phyloP scores from a whole-genome alignment of 768 basidiomycete genomes.

The Termitomyces sp. region DNA sequence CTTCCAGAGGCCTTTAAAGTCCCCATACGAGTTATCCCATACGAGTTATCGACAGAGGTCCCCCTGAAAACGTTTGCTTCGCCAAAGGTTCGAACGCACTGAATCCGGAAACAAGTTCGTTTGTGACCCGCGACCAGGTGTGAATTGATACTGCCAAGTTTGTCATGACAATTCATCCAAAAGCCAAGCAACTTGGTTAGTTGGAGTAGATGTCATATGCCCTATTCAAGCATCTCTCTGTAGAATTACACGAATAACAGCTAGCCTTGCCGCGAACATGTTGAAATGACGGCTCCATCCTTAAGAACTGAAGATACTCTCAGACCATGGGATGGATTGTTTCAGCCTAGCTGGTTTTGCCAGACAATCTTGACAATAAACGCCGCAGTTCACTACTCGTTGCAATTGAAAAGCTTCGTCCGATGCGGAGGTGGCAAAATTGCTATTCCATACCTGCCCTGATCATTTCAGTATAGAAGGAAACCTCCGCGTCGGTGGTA shows the following conservation, averaged over 20 bases:
- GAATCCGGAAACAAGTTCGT: neutral
- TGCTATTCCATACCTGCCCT: neutral
- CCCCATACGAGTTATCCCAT: neutral
- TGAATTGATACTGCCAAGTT: neutral
- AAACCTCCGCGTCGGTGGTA: neutral
- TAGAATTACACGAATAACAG: neutral
- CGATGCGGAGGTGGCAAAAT: neutral
- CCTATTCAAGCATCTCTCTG: neutral
- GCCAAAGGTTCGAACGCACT: neutral
- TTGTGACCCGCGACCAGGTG: neutral
- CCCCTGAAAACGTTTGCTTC: neutral
- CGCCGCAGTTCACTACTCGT: neutral
- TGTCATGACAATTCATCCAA: no score
- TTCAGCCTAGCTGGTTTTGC: neutral
- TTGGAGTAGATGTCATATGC: conserved; percentile 1
- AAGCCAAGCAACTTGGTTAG: no score
- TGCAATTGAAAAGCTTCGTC: neutral
- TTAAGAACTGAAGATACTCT: neutral
- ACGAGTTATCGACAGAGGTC: neutral
- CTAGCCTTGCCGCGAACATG: neutral
- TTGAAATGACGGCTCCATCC: neutral
- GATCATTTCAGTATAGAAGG: neutral
- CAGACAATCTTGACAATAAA: neutral
- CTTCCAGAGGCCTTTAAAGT: neutral
- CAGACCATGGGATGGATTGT: neutral